A percentile compares a stretch with the other conserved stretches of the same genome.
Evolutionary conservation across 176 grass and related monocot species (phyloP).

Genomic region (Phoenix roebelenii): DNA sequence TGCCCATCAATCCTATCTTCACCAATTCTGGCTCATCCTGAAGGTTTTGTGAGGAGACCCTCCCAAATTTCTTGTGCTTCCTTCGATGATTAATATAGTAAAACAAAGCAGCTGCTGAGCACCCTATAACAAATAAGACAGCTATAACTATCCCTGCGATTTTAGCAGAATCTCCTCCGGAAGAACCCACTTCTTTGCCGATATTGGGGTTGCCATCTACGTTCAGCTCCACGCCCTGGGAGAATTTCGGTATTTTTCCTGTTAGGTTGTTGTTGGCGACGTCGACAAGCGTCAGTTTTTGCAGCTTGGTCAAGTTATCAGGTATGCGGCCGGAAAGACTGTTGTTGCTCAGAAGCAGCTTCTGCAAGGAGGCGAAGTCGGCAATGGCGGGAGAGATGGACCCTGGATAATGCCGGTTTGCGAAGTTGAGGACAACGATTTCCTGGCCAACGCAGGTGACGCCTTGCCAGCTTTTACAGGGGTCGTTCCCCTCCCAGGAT

Average conservation of each 20-base stretch:
- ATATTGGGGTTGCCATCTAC: constrained; percentile 36
- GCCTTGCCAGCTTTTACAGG: constrained; percentile 49
- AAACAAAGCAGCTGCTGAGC: constrained; percentile 15
- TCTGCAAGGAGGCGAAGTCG: constrained; percentile 49
- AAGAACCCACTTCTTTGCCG: constrained; percentile 25
- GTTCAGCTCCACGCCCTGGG: constrained; percentile 39
- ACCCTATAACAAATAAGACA: constrained; percentile 32
- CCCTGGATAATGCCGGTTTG: constrained; percentile 45
- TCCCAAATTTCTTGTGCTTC: constrained; percentile 53
- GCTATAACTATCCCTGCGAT: constrained; percentile 50
- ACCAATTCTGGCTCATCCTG: constrained; percentile 28
- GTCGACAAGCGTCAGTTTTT: constrained; percentile 38
- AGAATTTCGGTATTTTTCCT: constrained; percentile 57
- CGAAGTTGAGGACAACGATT: constrained; percentile 43
- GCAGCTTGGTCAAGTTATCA: constrained; percentile 37
- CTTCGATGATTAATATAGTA: constrained; percentile 24
- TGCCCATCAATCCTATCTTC: constrained; percentile 35
- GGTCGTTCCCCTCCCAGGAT: constrained; percentile 55
- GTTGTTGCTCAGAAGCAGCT: constrained; percentile 47
- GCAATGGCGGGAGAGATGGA: constrained; percentile 60
- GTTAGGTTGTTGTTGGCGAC: constrained; percentile 70
- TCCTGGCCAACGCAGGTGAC: constrained; percentile 30
- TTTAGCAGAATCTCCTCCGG: constrained; percentile 22
- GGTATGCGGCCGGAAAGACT: constrained; percentile 52
- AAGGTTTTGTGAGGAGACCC: constrained; percentile 30